Evolutionary conservation across 768 basidiomycete genomes (phyloP).

Genomic region (Naganishia vaughanmartiniae): DNA sequence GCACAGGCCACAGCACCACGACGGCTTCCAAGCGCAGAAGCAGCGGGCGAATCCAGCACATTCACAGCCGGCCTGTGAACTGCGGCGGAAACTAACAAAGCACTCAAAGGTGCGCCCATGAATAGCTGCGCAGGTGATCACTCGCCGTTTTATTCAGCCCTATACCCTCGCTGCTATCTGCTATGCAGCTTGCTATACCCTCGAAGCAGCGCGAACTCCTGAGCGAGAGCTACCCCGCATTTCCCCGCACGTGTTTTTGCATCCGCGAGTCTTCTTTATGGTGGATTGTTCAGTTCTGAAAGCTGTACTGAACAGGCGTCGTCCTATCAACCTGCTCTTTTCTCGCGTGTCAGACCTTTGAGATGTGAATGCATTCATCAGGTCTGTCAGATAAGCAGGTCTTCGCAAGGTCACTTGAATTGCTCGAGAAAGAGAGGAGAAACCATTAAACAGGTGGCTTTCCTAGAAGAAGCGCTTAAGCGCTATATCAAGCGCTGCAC

Average conservation of each 20-base stretch:
- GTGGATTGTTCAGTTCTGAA: too few species aligned
- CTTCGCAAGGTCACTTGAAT: too few species aligned
- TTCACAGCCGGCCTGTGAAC: background rate
- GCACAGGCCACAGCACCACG: too few species aligned
- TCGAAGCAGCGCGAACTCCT: too few species aligned
- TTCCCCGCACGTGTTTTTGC: background rate
- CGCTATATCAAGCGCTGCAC: constrained; percentile 20
- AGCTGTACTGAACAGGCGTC: too few species aligned
- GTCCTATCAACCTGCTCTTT: too few species aligned
- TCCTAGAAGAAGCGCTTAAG: constrained; percentile 4
- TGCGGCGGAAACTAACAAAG: background rate
- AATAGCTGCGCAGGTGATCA: background rate
- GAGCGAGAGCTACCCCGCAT: background rate
- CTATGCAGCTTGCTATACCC: too few species aligned
- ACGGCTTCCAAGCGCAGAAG: background rate
- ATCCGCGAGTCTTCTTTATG: background rate
- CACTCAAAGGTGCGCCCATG: background rate
- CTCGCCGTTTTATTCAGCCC: background rate
- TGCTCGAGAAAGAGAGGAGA: too few species aligned
- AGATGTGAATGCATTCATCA: too few species aligned
- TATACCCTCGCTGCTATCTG: too few species aligned
- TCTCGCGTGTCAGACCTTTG: too few species aligned
- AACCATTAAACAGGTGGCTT: background rate
- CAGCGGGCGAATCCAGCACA: background rate
- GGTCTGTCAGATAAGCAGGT: too few species aligned